These are phyloP conservation scores for Amylocystis lapponica DNA, from an alignment of 768 basidiomycete species.

Conservation along the genomic window DNA sequence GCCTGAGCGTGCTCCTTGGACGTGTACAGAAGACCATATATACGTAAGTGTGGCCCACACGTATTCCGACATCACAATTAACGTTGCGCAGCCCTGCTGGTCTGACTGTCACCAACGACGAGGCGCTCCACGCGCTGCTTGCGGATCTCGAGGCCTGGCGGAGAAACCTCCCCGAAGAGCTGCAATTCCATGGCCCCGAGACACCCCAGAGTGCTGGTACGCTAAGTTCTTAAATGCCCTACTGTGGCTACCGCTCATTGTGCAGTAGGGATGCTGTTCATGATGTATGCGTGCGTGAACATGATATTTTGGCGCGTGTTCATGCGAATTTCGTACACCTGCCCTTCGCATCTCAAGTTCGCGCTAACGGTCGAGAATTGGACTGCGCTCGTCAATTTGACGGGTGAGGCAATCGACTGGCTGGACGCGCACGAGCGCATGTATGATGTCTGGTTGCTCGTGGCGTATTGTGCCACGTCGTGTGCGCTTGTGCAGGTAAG, in stretches of 20 bases:
- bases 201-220: constrained; percentile 63
- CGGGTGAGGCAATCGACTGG: constrained; percentile 86
- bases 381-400: constrained; percentile 65
- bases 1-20: constrained; percentile 87
- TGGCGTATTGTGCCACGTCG: constrained; percentile 82
- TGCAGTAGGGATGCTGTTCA: constrained; percentile 70
- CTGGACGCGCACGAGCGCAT: constrained; percentile 71
- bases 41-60: constrained; percentile 41
- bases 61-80: constrained; percentile 4
- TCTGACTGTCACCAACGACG: constrained; percentile 78
- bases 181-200: constrained; percentile 71
- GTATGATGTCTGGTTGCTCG: constrained; percentile 84
- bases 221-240: constrained; percentile 16
- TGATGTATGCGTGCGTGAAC: constrained; percentile 82
- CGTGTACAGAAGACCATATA: constrained; percentile 92
- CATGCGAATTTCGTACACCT: constrained; percentile 93
- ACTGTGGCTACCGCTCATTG: neutral
- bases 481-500: constrained; percentile 88
- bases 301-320: constrained; percentile 99
- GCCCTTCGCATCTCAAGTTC: constrained; percentile 87
- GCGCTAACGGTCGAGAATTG: constrained; percentile 76
- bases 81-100: constrained; percentile 67
- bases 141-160: constrained; percentile 75
- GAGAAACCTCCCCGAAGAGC: constrained; percentile 64
- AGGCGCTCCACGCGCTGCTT: constrained; percentile 59